Evolutionary conservation across 257 asterid genomes (phyloP).

Genomic region (Nicotiana tabacum): DNA sequence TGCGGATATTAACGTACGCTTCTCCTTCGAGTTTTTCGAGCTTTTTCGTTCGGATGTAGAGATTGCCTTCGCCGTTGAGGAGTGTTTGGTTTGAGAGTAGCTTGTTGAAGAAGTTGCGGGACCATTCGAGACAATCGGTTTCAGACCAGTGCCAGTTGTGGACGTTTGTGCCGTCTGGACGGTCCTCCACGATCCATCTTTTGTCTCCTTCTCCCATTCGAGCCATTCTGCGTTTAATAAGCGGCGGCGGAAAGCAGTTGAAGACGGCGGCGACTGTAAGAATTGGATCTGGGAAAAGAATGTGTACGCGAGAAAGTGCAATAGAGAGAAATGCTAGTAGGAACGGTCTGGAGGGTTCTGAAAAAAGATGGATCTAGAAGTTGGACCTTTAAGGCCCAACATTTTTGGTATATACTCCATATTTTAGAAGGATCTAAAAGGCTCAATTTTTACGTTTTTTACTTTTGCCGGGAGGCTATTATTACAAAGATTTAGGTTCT

Average conservation of each 20-base stretch:
- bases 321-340: not conserved
- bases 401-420: not conserved
- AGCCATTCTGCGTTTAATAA: constrained; percentile 40
- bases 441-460: not conserved
- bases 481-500: no score
- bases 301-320: no score
- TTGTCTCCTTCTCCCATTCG: constrained; percentile 83
- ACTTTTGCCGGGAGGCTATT: not conserved
- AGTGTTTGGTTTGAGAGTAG: constrained; percentile 43
- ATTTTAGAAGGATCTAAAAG: constrained; percentile 29
- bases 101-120: constrained; percentile 49
- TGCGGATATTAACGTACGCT: constrained; percentile 82
- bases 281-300: not conserved
- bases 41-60: constrained; percentile 37
- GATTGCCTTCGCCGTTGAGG: constrained; percentile 65
- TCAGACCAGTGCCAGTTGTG: constrained; percentile 99
- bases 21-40: constrained; percentile 71
- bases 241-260: no score
- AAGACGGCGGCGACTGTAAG: no score
- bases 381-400: not conserved
- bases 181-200: constrained; percentile 93
- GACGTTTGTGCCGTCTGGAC: constrained; percentile 92
- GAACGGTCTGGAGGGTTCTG: constrained; percentile 24
- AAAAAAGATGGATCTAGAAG: constrained; percentile 24
- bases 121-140: constrained; percentile 82